Conservation (phyloP, 1,284 basidiomycete species). For the Farysia itapuensis region DNA sequence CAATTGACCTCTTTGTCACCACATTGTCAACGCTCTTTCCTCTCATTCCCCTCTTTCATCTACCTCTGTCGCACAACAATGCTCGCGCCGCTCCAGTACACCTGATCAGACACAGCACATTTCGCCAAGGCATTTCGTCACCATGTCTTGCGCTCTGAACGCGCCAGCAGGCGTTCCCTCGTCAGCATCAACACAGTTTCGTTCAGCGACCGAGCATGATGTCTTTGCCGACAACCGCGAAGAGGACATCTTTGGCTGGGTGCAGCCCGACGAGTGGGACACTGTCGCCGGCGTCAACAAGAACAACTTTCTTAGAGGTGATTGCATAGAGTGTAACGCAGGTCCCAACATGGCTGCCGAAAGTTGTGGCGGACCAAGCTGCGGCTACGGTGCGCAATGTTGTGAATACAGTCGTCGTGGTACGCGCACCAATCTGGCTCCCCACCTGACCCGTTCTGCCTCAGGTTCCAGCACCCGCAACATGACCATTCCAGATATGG, state of each 20-base stretch:
- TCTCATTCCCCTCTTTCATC: too few species aligned
- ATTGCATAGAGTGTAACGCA: slow-evolving; percentile 17
- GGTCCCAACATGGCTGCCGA: slow-evolving; percentile 1
- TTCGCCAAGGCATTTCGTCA: too few species aligned
- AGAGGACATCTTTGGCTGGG: slow-evolving; percentile 39
- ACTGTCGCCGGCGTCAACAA: slow-evolving; percentile 32
- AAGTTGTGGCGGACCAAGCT: slow-evolving; percentile 26
- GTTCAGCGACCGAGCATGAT: slow-evolving; percentile 26
- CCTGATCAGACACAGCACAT: too few species aligned
- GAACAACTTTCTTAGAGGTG: slow-evolving; percentile 25
- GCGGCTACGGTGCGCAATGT: slow-evolving; percentile 31
- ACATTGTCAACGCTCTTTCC: too few species aligned
- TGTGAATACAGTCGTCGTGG: slow-evolving; percentile 36
- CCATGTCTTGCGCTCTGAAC: too few species aligned
- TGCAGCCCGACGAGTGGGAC: slow-evolving; percentile 38
- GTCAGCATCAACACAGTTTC: too few species aligned
- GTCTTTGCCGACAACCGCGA: slow-evolving; percentile 34
- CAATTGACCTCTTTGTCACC: too few species aligned
- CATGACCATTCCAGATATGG: background rate
- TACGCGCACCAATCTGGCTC: slow-evolving; percentile 4
- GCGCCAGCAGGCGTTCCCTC: too few species aligned
- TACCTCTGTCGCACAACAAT: too few species aligned
- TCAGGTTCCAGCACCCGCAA: background rate
- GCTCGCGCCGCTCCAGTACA: too few species aligned
- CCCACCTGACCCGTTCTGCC: slow-evolving; percentile 2